These are phyloP conservation scores for Arthonia radiata DNA, from an alignment of 495 filamentous ascomycete species.

Conservation along the genomic window DNA sequence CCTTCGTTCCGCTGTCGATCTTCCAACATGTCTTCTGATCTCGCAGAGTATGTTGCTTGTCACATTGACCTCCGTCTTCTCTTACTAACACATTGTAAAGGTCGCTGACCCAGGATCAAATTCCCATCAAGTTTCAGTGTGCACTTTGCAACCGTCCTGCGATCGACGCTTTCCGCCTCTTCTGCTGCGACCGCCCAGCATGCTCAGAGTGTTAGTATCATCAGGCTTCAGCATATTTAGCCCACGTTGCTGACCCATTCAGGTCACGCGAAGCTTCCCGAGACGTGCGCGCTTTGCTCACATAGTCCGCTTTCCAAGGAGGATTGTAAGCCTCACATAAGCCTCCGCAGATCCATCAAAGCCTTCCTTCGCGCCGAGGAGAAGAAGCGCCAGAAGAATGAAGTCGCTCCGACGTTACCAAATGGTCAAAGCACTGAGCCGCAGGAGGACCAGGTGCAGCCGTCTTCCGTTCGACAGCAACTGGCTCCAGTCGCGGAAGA, in stretches of 20 bases:
- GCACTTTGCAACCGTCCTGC: constrained; percentile 77
- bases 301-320: constrained; percentile 65
- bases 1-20: too few relatives aligned
- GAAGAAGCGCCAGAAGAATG: constrained; percentile 41
- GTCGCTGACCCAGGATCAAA: constrained; percentile 56
- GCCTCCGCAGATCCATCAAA: constrained; percentile 63
- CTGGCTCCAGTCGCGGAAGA: too few relatives aligned
- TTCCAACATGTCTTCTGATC: too few relatives aligned
- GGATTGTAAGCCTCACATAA: constrained; percentile 72
- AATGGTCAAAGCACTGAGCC: too few relatives aligned
- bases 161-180: constrained; percentile 71
- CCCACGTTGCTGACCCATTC: constrained; percentile 7
- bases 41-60: too few relatives aligned
- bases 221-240: constrained; percentile 3
- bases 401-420: too few relatives aligned
- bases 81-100: too few relatives aligned
- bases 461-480: too few relatives aligned
- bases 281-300: constrained; percentile 77
- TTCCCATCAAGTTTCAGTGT: constrained; percentile 85
- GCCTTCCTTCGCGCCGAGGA: constrained; percentile 71
- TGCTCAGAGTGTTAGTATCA: not conserved
- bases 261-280: constrained; percentile 57
- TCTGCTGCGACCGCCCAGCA: constrained; percentile 57
- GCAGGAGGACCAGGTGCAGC: too few relatives aligned
- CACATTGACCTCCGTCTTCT: too few relatives aligned